Evolutionary conservation across 2,329 filamentous ascomycete species (phyloP).

Genomic region (Dothideomycetidae sp.): DNA sequence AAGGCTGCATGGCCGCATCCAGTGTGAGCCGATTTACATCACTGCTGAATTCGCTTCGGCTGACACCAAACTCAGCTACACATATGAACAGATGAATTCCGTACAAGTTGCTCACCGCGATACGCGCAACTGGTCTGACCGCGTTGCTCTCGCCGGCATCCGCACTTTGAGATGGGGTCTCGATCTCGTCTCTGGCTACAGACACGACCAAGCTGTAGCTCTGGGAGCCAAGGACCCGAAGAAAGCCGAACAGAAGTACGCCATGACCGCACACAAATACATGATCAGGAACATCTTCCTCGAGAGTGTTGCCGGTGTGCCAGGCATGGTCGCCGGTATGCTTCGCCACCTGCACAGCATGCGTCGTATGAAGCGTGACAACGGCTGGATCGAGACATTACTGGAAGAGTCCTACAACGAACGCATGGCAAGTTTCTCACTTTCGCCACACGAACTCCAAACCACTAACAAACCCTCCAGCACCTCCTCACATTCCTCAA

Average conservation of each 20-base stretch:
- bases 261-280: slow-evolving; percentile 77
- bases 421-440: slow-evolving; percentile 12
- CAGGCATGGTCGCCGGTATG: slow-evolving; percentile 95
- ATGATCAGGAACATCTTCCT: slow-evolving; percentile 82
- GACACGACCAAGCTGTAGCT: slow-evolving; percentile 46
- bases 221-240: slow-evolving; percentile 23
- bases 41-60: not conserved
- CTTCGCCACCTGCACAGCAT: slow-evolving; percentile 75
- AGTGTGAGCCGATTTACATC: slow-evolving; percentile 19
- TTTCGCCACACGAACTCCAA: not conserved
- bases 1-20: slow-evolving; percentile 37
- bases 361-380: slow-evolving; percentile 75
- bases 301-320: slow-evolving; percentile 86
- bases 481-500: slow-evolving; percentile 86
- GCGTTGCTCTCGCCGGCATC: slow-evolving; percentile 62
- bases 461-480: slow-evolving; percentile 39
- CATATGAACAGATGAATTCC: slow-evolving; percentile 60
- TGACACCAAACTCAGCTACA: slow-evolving; percentile 40
- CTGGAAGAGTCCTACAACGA: slow-evolving; percentile 26
- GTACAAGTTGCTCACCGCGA: slow-evolving; percentile 65
- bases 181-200: slow-evolving; percentile 68
- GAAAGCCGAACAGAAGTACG: slow-evolving; percentile 47
- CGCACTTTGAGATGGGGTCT: slow-evolving; percentile 64
- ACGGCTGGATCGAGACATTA: slow-evolving; percentile 64
- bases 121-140: slow-evolving; percentile 60